These are phyloP conservation scores for Cyberlindnera sargentensis DNA, from an alignment of 805 yeast species.

Conservation along the genomic window DNA sequence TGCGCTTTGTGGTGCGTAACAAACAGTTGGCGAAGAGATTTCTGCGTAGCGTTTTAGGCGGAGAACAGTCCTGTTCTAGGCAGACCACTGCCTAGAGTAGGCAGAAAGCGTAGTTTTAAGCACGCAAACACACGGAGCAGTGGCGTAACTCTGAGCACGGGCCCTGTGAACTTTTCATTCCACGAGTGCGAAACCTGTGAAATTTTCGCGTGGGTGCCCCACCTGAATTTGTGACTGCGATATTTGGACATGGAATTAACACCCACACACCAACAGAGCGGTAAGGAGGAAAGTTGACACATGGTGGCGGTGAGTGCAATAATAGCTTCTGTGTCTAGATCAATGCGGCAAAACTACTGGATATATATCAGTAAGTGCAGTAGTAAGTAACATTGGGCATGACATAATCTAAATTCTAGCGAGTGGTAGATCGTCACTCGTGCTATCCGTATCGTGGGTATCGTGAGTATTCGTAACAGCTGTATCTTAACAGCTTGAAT, in stretches of 20 bases:
- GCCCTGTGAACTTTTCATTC: not conserved
- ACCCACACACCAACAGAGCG: conserved; percentile 20
- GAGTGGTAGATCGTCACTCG: not conserved
- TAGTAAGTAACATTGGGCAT: too few species aligned
- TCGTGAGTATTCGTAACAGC: not conserved
- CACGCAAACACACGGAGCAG: not conserved
- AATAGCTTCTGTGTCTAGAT: too few species aligned
- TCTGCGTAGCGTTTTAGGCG: too few species aligned
- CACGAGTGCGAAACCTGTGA: too few species aligned
- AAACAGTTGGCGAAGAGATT: not conserved
- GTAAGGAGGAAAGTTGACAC: conserved; percentile 1
- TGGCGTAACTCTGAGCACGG: not conserved
- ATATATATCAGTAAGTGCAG: too few species aligned
- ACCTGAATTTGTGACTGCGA: conserved; percentile 12
- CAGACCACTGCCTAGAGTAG: not conserved
- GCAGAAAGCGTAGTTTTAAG: conserved; percentile 6
- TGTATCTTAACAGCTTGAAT: too few species aligned
- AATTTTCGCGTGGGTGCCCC: not conserved
- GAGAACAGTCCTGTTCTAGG: not conserved
- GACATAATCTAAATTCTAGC: too few species aligned
- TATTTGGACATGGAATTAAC: conserved; percentile 22
- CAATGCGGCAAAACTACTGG: too few species aligned
- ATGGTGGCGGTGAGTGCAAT: too few species aligned
- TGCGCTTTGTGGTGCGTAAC: conserved; percentile 3
- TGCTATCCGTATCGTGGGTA: not conserved